A percentile compares a stretch with the other conserved stretches of the same genome.
Evolutionary conservation across 2,329 filamentous ascomycete genomes (phyloP).

Genomic region (Cordyceps javanica): DNA sequence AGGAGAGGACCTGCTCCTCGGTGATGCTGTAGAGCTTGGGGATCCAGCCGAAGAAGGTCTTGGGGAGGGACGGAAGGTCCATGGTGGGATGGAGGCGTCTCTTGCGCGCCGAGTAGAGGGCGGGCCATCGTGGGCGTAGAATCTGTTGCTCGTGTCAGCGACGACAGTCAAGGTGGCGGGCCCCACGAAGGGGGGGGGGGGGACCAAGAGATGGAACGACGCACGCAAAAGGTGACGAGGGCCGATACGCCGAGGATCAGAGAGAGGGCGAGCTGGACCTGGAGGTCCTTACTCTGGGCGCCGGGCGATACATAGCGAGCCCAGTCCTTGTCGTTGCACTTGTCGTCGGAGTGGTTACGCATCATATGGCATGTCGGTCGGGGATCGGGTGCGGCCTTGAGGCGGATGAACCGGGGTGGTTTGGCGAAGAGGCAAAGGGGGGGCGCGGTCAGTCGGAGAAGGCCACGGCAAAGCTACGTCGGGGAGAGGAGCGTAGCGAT

Average conservation of each 20-base stretch:
- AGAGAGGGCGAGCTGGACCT: slow-evolving; percentile 68
- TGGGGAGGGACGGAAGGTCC: slow-evolving; percentile 70
- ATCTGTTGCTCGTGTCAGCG: slow-evolving; percentile 43
- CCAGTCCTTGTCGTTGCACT: slow-evolving; percentile 19
- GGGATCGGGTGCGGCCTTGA: background rate
- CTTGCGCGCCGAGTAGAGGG: slow-evolving; percentile 84
- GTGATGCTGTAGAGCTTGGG: slow-evolving; percentile 75
- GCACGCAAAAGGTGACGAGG: slow-evolving; percentile 70
- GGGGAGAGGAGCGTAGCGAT: background rate
- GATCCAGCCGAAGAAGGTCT: slow-evolving; percentile 90
- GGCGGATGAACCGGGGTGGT: background rate
- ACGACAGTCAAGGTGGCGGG: background rate
- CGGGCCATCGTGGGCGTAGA: slow-evolving; percentile 84
- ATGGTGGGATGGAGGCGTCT: slow-evolving; percentile 56
- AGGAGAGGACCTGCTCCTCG: slow-evolving; percentile 82
- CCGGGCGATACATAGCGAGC: background rate
- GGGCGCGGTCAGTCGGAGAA: background rate
- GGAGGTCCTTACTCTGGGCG: slow-evolving; percentile 35
- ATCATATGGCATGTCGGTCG: slow-evolving; percentile 12
- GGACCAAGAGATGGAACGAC: slow-evolving; percentile 22
- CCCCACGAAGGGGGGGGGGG: too few relatives aligned
- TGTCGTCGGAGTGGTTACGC: slow-evolving; percentile 15
- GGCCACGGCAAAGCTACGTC: background rate
- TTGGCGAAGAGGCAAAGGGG: too few relatives aligned
- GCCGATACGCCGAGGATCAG: slow-evolving; percentile 62